These are phyloP conservation scores for Marasmius sp. DNA, from an alignment of 1,284 basidiomycete species.

Conservation along the genomic window DNA sequence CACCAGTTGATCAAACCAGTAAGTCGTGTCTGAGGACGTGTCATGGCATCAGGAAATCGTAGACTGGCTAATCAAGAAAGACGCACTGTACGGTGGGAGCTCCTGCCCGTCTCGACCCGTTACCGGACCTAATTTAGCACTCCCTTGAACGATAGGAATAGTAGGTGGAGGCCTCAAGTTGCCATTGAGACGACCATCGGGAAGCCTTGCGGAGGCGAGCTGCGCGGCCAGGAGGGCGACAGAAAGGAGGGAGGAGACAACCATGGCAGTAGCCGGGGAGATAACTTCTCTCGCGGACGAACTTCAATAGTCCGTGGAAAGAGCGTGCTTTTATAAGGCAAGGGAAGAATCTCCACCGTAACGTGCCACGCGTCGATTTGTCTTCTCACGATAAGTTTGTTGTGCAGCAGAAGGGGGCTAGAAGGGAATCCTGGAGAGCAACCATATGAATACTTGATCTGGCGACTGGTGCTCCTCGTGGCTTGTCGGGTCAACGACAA, in stretches of 20 bases:
- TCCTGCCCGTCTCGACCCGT: slow-evolving; percentile 35
- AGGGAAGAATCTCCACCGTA: too few relatives aligned
- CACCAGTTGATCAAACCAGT: slow-evolving; percentile 46
- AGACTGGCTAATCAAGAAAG: background rate
- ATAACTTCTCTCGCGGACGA: background rate
- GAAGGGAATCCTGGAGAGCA: background rate
- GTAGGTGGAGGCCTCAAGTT: slow-evolving; percentile 37
- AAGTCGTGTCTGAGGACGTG: slow-evolving; percentile 38
- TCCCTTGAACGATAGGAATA: slow-evolving; percentile 31
- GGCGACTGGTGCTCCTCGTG: background rate
- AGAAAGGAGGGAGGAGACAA: slow-evolving; percentile 15
- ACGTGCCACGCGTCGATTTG: too few relatives aligned
- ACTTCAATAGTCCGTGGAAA: background rate
- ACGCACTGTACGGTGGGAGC: slow-evolving; percentile 39
- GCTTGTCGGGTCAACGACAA: background rate
- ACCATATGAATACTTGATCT: background rate
- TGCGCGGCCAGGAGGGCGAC: slow-evolving; percentile 20
- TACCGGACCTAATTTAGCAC: slow-evolving; percentile 31
- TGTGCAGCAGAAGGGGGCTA: background rate
- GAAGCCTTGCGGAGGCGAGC: slow-evolving; percentile 25
- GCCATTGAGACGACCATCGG: slow-evolving; percentile 37
- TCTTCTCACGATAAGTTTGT: too few relatives aligned
- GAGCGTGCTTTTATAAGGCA: background rate
- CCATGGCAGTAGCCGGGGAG: background rate
- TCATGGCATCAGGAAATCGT: background rate